Evolutionary conservation across 805 yeast genomes (phyloP), one percentile per base, ranked within the genome.

Genomic region (Yamadazyma olivae): DNA sequence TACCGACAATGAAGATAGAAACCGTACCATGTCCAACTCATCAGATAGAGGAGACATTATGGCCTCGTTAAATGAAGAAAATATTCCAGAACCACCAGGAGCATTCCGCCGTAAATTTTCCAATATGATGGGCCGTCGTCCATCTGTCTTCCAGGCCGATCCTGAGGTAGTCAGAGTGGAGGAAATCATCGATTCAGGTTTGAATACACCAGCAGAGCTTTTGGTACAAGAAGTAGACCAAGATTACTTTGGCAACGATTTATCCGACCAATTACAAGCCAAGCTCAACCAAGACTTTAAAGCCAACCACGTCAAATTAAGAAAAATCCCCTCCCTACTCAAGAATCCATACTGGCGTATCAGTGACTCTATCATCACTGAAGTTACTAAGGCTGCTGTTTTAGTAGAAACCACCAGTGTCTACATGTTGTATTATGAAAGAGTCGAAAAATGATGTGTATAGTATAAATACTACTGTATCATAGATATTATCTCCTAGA

Each of bases 341-440:
- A 77, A 76, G 38, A 61, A 72, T 29, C 89, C 91, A 14, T 84
- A 70, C 50, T 91, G 98, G 98, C 72, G 85, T 44, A 77, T 90
- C 22, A 86, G 95, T 43, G 98, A 93, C 59, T 68, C 84, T 2
- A 67, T 64, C 20, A 77, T 85, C 3, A 60, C 76, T 25, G 96
- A 89, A 53, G 79, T 73, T 6, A 67, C 75, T 9, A 53, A 64
- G 2, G 58, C 64, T 0, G 78, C 80, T 12, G 84, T 90, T 1
- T 60, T 86, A 27, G 67, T 62, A 36, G 95, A 88, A 50, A 76
- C 77, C 20, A 67, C 77, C 19, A 87, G 84, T n/a, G 96, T 79
- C 1, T 91, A 91, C 58, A 75, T 91, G 83, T 61, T 91, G 35
- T 83, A 85, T 51, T 93, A 85, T 53, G 95, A 90, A 54, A 61